Base-by-base conservation (phyloP, 1,284 basidiomycete genomes). In the Pyrrhoderma lamaoense region DNA sequence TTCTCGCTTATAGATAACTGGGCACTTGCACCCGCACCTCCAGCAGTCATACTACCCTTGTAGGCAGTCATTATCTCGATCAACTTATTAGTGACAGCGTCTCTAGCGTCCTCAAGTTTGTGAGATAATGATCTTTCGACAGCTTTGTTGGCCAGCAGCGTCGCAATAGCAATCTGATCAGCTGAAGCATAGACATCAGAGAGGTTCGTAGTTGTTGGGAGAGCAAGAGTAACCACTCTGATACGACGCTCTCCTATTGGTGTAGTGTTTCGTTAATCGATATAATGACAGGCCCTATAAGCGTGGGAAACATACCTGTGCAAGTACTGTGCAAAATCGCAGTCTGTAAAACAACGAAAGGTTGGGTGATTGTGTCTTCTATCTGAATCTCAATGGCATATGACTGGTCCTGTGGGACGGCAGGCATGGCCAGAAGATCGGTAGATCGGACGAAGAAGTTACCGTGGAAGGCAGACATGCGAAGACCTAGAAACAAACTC, bases 401-500 rank as follows among this genome's bases (percentile, higher is more conserved):
- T 45, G 89, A 94, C 68, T 97, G 93, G 64, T 99, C 94, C 61
- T 91, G 83, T 8, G 96, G 93, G 14, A 99, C 95, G 14, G 93
- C 88, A 1, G 96, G 95, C 77, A 99, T 88, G 2, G 95, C 93
- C 31, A 99, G 79, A 34, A 99, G 76, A 70, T 99, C 96, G 31
- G 95, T 98, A 9, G 94, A 97, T 47, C 96, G 86, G 49, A 98
- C 93, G 67, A 99, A 99, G 75, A 99, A 99, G 76, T 99, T 99
- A 60, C 96, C 96, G 63, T 99, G 93, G 88, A 97, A 99, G 1
- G 92, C 91, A 3, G 93, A 86, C 86, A 98, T 93, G 53, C 96
- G 87, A 51, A 99, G 74, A 54, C 94, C 90, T 85, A 61, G 27
- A 11, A n/a, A n/a, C n/a, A n/a, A n/a, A n/a, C n/a, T n/a, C n/a